Conservation (phyloP, 345 rosid genomes). For the Capsella bursapastoris region DNA sequence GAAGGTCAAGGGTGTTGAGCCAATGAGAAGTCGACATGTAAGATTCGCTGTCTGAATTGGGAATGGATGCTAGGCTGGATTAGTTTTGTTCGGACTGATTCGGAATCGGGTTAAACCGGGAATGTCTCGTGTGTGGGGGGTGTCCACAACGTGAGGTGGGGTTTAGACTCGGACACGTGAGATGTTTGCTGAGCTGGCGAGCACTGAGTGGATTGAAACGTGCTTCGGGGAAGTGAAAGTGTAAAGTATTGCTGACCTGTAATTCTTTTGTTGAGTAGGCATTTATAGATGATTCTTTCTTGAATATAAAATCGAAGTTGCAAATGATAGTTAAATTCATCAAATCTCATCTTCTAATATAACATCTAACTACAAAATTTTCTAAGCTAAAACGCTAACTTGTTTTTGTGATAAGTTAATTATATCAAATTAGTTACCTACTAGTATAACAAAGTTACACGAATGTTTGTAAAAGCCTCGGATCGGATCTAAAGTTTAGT, state of each 20-base stretch:
- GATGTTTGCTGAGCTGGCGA: constrained; percentile 42
- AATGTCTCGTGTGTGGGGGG: constrained; percentile 26
- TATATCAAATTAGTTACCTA: too few relatives aligned
- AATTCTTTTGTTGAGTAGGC: constrained; percentile 41
- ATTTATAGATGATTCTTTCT: constrained; percentile 29
- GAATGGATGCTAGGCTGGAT: constrained; percentile 51
- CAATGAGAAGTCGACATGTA: constrained; percentile 46
- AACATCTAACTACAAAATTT: too few relatives aligned
- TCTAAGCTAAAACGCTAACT: too few relatives aligned
- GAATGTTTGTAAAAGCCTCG: not conserved
- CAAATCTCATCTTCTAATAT: not conserved
- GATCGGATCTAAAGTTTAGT: constrained; percentile 20
- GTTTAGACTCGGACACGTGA: constrained; percentile 36
- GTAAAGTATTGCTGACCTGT: constrained; percentile 45
- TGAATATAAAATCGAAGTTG: constrained; percentile 23
- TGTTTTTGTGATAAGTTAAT: too few relatives aligned
- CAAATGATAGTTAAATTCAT: not conserved
- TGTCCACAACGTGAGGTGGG: constrained; percentile 39
- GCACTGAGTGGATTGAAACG: constrained; percentile 31
- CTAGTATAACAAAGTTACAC: too few relatives aligned
- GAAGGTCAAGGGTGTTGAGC: constrained; percentile 48
- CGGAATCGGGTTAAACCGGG: constrained; percentile 17
- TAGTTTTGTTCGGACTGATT: not conserved
- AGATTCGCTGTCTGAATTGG: constrained; percentile 35
- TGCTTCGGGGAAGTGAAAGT: constrained; percentile 28